These are phyloP conservation scores for Colletotrichum somersetense DNA, from an alignment of 2,329 filamentous ascomycete species.

Conservation along the genomic window DNA sequence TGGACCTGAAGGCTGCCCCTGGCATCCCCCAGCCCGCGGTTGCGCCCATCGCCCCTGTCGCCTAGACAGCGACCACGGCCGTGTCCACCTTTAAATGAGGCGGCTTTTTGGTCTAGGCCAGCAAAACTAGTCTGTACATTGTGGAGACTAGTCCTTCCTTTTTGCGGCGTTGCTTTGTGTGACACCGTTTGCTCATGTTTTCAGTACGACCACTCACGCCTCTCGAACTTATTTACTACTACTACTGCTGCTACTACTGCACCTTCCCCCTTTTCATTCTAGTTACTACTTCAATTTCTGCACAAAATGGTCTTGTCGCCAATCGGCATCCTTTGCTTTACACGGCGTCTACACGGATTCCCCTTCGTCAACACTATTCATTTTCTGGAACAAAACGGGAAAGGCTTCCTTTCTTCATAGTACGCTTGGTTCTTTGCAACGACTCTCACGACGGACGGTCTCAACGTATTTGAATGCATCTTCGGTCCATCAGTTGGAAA, in stretches of 20 bases:
- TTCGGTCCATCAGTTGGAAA: constrained; percentile 35
- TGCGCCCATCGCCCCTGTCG: constrained; percentile 60
- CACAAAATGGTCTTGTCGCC: constrained; percentile 42
- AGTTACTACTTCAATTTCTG: constrained; percentile 37
- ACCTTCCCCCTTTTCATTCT: constrained; percentile 30
- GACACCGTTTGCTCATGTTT: constrained; percentile 26
- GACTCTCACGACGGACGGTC: constrained; percentile 42
- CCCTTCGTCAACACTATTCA: constrained; percentile 46
- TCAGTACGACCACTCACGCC: constrained; percentile 30
- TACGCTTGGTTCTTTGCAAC: constrained; percentile 39
- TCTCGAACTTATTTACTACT: constrained; percentile 18
- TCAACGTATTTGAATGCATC: constrained; percentile 40
- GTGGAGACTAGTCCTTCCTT: constrained; percentile 1
- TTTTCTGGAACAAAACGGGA: constrained; percentile 47
- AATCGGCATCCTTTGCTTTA: constrained; percentile 42
- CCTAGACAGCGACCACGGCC: constrained; percentile 44
- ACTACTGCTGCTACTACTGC: constrained; percentile 18
- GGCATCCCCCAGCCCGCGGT: constrained; percentile 52
- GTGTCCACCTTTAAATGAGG: constrained; percentile 9
- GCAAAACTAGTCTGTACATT: neutral
- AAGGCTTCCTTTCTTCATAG: constrained; percentile 41
- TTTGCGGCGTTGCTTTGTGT: constrained; percentile 15
- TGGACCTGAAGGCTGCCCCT: constrained; percentile 58
- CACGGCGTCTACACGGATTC: constrained; percentile 48
- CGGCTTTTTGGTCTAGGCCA: constrained; percentile 9